These are phyloP conservation scores for Catunica adiposa DNA, from an alignment of 2,329 filamentous ascomycete species.

Conservation along the genomic window DNA sequence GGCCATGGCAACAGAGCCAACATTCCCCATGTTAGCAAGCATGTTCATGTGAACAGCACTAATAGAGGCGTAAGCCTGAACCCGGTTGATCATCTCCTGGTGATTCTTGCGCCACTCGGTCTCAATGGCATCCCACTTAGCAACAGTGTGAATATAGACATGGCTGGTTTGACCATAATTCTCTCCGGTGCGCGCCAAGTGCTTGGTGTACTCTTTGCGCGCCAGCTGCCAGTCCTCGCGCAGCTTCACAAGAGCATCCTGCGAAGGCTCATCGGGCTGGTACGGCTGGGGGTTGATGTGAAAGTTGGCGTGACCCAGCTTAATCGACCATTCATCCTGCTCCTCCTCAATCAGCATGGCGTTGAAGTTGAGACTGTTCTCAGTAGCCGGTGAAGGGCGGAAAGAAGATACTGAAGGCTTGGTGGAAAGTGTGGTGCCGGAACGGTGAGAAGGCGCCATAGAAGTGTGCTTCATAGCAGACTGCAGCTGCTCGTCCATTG, in stretches of 20 bases:
- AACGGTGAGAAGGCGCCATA: slow-evolving; percentile 23
- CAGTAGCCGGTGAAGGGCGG: slow-evolving; percentile 42
- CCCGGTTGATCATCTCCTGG: slow-evolving; percentile 42
- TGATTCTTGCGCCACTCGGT: slow-evolving; percentile 55
- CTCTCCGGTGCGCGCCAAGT: slow-evolving; percentile 72
- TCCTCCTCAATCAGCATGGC: slow-evolving; percentile 50
- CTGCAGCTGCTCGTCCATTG: slow-evolving; percentile 38
- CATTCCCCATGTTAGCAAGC: slow-evolving; percentile 13
- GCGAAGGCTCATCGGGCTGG: slow-evolving; percentile 42
- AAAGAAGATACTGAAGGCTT: slow-evolving; percentile 68
- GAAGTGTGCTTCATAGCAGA: slow-evolving; percentile 21
- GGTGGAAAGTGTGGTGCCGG: slow-evolving; percentile 35
- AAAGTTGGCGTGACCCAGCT: slow-evolving; percentile 85
- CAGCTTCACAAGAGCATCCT: slow-evolving; percentile 42
- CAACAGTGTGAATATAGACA: slow-evolving; percentile 68
- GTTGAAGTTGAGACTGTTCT: slow-evolving; percentile 33
- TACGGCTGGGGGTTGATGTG: slow-evolving; percentile 75
- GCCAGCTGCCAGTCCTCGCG: slow-evolving; percentile 70
- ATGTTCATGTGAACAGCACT: slow-evolving; percentile 18
- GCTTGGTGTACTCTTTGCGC: slow-evolving; percentile 73
- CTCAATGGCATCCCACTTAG: slow-evolving; percentile 77
- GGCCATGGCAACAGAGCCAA: slow-evolving; percentile 15
- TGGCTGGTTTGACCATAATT: slow-evolving; percentile 84
- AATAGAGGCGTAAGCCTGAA: slow-evolving; percentile 21
- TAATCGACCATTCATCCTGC: slow-evolving; percentile 63